phyloP scores from a whole-genome alignment of 768 basidiomycete species.

The Termitomyces sp. region DNA sequence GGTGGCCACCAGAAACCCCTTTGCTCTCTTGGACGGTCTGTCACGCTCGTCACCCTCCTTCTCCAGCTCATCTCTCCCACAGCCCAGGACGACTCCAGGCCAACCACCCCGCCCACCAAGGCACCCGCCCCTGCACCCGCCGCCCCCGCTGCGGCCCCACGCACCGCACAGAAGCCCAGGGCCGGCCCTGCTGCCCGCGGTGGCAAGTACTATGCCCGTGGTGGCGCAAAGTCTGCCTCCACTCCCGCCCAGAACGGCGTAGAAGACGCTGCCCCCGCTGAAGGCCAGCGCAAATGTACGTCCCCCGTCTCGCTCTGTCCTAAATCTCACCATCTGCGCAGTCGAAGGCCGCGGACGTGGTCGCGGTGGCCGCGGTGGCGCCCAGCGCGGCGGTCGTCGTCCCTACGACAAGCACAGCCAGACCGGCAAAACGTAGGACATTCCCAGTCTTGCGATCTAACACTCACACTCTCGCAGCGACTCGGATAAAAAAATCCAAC shows the following conservation, averaged over 20 bases:
- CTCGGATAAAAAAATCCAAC: slow-evolving; percentile 91
- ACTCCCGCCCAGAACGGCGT: slow-evolving; percentile 36
- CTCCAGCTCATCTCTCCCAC: slow-evolving; percentile 12
- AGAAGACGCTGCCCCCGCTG: slow-evolving; percentile 25
- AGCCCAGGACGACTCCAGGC: slow-evolving; percentile 46
- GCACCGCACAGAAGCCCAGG: slow-evolving; percentile 38
- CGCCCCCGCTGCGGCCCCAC: slow-evolving; percentile 32
- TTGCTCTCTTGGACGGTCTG: slow-evolving; percentile 76
- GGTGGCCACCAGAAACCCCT: slow-evolving; percentile 87
- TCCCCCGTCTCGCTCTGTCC: background rate
- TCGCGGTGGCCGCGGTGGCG: slow-evolving; percentile 45
- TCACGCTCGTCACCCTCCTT: slow-evolving; percentile 16
- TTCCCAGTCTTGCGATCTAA: background rate
- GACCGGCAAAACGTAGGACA: slow-evolving; percentile 74
- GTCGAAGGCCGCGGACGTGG: slow-evolving; percentile 50
- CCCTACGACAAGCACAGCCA: slow-evolving; percentile 82
- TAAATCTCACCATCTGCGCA: slow-evolving; percentile 16
- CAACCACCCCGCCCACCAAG: slow-evolving; percentile 32
- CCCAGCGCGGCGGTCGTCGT: slow-evolving; percentile 60
- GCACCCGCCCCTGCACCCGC: slow-evolving; percentile 27
- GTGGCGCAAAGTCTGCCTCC: slow-evolving; percentile 37
- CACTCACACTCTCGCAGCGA: slow-evolving; percentile 48
- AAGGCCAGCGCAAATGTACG: slow-evolving; percentile 35
- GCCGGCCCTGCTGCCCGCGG: slow-evolving; percentile 60
- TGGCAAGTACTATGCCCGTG: slow-evolving; percentile 67